phyloP scores from a whole-genome alignment of 2,329 filamentous ascomycete genomes.

The Aspergillus sp. region DNA sequence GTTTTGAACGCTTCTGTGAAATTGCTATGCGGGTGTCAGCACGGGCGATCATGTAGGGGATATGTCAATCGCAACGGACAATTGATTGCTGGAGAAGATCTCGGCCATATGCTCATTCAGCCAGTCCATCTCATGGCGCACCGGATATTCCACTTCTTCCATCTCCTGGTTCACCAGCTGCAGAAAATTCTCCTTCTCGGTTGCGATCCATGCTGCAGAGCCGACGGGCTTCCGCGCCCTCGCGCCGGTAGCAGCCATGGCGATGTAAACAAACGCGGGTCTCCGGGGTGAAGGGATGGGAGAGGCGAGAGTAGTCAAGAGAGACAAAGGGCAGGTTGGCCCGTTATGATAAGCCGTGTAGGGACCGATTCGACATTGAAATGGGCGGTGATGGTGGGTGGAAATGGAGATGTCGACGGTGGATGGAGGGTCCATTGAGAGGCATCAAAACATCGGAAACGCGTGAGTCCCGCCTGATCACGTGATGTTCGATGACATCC shows the following conservation, averaged over 20 bases:
- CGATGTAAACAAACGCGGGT: conserved; percentile 38
- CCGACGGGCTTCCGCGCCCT: conserved; percentile 62
- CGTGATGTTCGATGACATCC: conserved; percentile 16
- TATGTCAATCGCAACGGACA: conserved; percentile 59
- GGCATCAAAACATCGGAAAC: conserved; percentile 20
- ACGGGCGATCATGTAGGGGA: conserved; percentile 10
- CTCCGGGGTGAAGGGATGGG: neutral
- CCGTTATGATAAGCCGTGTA: conserved; percentile 1
- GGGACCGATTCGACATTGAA: conserved; percentile 13
- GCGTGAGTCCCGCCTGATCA: conserved; percentile 15
- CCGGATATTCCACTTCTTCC: conserved; percentile 90
- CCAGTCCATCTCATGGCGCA: conserved; percentile 94
- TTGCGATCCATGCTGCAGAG: conserved; percentile 78
- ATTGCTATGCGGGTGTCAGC: conserved; percentile 60
- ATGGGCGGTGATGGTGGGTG: conserved; percentile 4
- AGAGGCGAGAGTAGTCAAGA: neutral
- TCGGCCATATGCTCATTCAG: conserved; percentile 97
- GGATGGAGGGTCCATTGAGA: conserved; percentile 14
- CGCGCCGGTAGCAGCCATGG: conserved; percentile 37
- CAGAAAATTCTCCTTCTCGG: conserved; percentile 76
- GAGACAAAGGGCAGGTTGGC: conserved; percentile 6
- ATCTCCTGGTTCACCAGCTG: conserved; percentile 77
- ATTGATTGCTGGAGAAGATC: conserved; percentile 81
- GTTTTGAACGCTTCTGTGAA: conserved; percentile 91
- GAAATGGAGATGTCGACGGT: conserved; percentile 7